Evolutionary conservation across 2,329 filamentous ascomycete genomes (phyloP).

Genomic region (Microdochium trichocladiopsis): DNA sequence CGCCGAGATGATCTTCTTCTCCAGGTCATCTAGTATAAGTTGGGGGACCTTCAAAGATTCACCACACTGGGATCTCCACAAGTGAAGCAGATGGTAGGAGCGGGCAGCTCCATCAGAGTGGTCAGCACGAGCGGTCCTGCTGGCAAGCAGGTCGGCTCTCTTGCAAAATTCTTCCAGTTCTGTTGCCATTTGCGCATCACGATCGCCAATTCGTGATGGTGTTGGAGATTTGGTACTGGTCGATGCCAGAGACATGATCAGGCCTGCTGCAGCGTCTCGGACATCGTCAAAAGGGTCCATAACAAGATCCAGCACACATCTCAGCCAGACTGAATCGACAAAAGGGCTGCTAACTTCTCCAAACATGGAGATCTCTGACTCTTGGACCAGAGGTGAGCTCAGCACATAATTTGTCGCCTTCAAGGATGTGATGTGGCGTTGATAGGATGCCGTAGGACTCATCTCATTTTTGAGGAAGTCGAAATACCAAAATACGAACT

Average conservation of each 20-base stretch:
- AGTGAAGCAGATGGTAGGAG: slow-evolving; percentile 62
- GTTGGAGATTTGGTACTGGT: slow-evolving; percentile 18
- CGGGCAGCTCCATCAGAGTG: slow-evolving; percentile 88
- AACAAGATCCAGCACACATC: slow-evolving; percentile 69
- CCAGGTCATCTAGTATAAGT: slow-evolving; percentile 52
- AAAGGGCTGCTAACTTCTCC: slow-evolving; percentile 27
- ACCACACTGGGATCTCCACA: slow-evolving; percentile 38
- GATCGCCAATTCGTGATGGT: slow-evolving; percentile 4
- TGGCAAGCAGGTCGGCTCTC: slow-evolving; percentile 51
- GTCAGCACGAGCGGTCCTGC: slow-evolving; percentile 74
- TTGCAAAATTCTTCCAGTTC: slow-evolving; percentile 39
- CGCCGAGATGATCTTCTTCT: slow-evolving; percentile 57
- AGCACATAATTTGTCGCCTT: slow-evolving; percentile 64
- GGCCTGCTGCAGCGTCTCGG: slow-evolving; percentile 47
- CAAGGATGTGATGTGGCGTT: slow-evolving; percentile 76
- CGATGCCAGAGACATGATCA: slow-evolving; percentile 43
- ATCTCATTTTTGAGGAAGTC: slow-evolving; percentile 68
- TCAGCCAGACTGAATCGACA: slow-evolving; percentile 44
- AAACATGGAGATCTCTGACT: slow-evolving; percentile 40
- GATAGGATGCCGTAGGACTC: slow-evolving; percentile 77
- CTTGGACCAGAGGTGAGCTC: slow-evolving; percentile 32
- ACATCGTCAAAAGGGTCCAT: slow-evolving; percentile 94
- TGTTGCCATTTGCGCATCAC: slow-evolving; percentile 10
- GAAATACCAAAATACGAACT: slow-evolving; percentile 70
- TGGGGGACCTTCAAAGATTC: slow-evolving; percentile 44